Evolutionary conservation across 2,329 filamentous ascomycete genomes (phyloP).

Genomic region (Venturia asperata): DNA sequence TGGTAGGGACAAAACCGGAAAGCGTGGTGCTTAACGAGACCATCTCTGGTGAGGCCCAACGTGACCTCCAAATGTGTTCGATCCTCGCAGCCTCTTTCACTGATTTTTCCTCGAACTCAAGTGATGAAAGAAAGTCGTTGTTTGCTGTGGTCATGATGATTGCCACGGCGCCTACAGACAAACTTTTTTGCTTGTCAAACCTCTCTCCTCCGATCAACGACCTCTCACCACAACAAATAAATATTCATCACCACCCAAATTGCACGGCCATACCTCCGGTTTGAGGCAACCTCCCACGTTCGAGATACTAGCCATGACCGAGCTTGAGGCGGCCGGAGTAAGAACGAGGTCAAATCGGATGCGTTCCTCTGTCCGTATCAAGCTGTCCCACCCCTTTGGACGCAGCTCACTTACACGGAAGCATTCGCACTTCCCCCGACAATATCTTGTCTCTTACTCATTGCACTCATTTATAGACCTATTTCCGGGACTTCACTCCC

Average conservation of each 20-base stretch:
- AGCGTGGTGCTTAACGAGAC: too few species aligned
- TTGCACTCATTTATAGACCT: neutral
- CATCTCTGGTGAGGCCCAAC: too few species aligned
- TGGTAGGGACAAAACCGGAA: too few species aligned
- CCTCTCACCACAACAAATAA: neutral
- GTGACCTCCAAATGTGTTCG: too few species aligned
- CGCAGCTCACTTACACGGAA: too few species aligned
- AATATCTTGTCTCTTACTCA: neutral
- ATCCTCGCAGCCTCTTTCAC: too few species aligned
- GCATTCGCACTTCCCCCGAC: neutral
- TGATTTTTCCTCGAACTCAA: too few species aligned
- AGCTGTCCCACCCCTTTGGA: neutral
- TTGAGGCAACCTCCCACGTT: neutral
- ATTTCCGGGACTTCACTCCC: too few species aligned
- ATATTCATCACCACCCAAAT: neutral
- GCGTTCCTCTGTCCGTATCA: neutral
- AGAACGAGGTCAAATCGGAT: neutral
- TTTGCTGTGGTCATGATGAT: neutral
- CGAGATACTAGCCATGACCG: neutral
- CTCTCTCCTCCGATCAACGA: neutral
- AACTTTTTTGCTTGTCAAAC: neutral
- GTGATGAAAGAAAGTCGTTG: neutral
- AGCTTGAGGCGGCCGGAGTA: neutral
- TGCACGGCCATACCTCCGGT: neutral
- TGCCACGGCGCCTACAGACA: neutral